Evolutionary conservation across 2,329 filamentous ascomycete genomes (phyloP).

Genomic region (Clarireedia hainanense): DNA sequence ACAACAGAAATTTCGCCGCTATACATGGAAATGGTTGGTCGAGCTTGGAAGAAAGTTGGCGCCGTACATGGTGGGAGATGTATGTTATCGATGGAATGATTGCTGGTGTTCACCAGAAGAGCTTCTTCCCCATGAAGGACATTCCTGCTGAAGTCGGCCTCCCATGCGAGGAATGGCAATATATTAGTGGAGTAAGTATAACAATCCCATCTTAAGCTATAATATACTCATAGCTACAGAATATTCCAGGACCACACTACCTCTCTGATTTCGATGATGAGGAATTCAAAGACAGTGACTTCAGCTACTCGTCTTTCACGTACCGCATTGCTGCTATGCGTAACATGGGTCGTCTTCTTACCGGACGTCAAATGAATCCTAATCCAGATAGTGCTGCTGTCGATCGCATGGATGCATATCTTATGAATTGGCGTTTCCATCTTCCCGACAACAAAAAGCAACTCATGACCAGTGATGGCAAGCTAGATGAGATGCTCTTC

Average conservation of each 20-base stretch:
- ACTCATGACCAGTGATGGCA: slow-evolving; percentile 59
- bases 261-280: slow-evolving; percentile 69
- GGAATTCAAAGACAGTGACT: slow-evolving; percentile 57
- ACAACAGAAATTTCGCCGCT: slow-evolving; percentile 59
- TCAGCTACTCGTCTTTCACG: slow-evolving; percentile 73
- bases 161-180: slow-evolving; percentile 78
- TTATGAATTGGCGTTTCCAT: slow-evolving; percentile 72
- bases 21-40: slow-evolving; percentile 55
- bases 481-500: slow-evolving; percentile 84
- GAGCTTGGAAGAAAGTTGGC: slow-evolving; percentile 72
- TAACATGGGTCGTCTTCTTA: slow-evolving; percentile 70
- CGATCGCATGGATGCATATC: slow-evolving; percentile 48
- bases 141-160: slow-evolving; percentile 61
- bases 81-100: slow-evolving; percentile 66
- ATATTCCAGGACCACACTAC: slow-evolving; percentile 50
- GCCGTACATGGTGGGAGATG: slow-evolving; percentile 85
- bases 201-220: background rate
- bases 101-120: slow-evolving; percentile 67
- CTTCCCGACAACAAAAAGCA: slow-evolving; percentile 66
- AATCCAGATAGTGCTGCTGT: slow-evolving; percentile 45
- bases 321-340: slow-evolving; percentile 77
- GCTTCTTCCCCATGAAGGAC: slow-evolving; percentile 62
- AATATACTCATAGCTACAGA: slow-evolving; percentile 35
- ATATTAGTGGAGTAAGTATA: slow-evolving; percentile 42
- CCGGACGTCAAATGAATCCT: slow-evolving; percentile 35